Conservation (phyloP, 169 alveolate genomes). For the Cryptosporidium tyzzeri region DNA sequence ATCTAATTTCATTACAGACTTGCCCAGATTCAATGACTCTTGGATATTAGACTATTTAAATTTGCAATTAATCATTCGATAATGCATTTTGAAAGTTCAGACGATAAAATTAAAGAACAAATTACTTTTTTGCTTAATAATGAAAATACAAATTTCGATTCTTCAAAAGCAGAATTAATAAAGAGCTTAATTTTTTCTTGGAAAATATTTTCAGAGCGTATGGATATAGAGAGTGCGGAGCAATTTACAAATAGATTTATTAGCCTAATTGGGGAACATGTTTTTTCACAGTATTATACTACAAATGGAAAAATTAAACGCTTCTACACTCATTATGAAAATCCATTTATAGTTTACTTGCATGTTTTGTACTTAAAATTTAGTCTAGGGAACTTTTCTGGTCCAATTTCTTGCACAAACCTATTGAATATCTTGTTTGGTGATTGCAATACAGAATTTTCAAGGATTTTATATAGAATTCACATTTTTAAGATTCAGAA, state of each 20-base stretch:
- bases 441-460: slow-evolving; percentile 11
- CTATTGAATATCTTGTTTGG: slow-evolving; percentile 39
- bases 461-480: slow-evolving; percentile 14
- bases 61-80: not conserved
- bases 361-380: slow-evolving; percentile 21
- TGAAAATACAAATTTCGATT: not conserved
- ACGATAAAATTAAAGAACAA: not conserved
- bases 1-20: not conserved
- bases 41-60: not conserved
- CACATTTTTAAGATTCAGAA: slow-evolving; percentile 39
- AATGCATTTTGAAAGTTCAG: not conserved
- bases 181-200: slow-evolving; percentile 5
- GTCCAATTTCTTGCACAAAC: slow-evolving; percentile 31
- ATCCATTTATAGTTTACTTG: slow-evolving; percentile 37
- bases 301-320: not conserved
- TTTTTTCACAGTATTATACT: not conserved
- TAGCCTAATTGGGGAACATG: not conserved
- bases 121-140: not conserved
- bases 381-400: not conserved
- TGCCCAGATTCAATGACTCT: not conserved
- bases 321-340: slow-evolving; percentile 26
- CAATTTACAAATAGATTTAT: not conserved
- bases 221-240: slow-evolving; percentile 19
- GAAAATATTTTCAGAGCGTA: slow-evolving; percentile 14
- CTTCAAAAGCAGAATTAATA: not conserved